Base-by-base conservation (phyloP, 371 early-diverging fungal genomes). In the Coemansia sp. region DNA sequence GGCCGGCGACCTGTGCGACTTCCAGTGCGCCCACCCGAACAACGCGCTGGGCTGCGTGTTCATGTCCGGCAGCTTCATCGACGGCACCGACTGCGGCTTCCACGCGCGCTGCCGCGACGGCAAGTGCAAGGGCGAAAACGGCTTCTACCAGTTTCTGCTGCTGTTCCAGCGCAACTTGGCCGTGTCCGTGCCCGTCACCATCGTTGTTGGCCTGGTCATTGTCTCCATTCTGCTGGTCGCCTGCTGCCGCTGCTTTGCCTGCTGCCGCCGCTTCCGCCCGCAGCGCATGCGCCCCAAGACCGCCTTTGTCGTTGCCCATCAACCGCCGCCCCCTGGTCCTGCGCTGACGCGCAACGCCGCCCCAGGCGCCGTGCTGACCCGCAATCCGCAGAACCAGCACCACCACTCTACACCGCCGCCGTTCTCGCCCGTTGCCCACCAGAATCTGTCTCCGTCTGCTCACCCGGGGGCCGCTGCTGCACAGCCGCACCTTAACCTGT, bases 41-140 rank as follows among this genome's bases (percentile, higher is more conserved):
- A 75, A 76, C 12, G 61, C 78, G 2, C 53, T 77, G 34, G 76
- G 65, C 9, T 94, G 95, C 72, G 71, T 86, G 9, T 68, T 84
- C n/a, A 82, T 94, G 63, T 87, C 84, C 4, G 93, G 93, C 2
- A 80, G 81, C 52, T 95, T 94, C 66, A 69, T 91, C 20, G 95
- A 97, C 65, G 97, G 95, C 31, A 91, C 95, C 0, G 81, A 89
- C 0, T 97, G 97, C 69, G 95, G 95, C 6, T 76, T 81, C 61
- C 76, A 79, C 52, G 81, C 84, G 4, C 72, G 68, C 34, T 83
- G 84, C 55, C 56, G 66, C 5, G 83, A 81, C 39, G 92, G 91
- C 8, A 59, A 66, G 20, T 92, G 91, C 59, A 70, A 64, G 56
- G 80, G 80, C 16, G 78, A 75, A 0, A 80, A 80, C 58, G 69